Conservation (phyloP, 306 rosid genomes). For the Cucumis melo region DNA sequence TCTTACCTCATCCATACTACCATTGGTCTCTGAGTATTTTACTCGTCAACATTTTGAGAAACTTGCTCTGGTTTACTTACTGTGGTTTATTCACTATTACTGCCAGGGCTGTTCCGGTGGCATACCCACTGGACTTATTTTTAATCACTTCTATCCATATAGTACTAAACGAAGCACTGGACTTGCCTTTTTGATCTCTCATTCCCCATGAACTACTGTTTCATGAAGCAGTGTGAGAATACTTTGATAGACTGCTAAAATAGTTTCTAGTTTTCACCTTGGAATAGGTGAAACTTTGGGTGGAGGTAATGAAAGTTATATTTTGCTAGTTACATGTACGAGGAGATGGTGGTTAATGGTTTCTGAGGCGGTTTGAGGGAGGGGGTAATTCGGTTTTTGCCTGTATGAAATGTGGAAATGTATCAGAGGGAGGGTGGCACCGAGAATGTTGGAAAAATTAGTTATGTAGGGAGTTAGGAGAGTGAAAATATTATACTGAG, state of each 20-base stretch:
- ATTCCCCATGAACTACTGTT: neutral
- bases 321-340: neutral
- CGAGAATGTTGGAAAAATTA: neutral
- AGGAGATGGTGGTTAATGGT: neutral
- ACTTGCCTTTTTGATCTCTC: neutral
- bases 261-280: neutral
- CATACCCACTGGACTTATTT: neutral
- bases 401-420: neutral
- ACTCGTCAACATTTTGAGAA: neutral
- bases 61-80: neutral
- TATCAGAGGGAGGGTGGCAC: neutral
- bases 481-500: neutral
- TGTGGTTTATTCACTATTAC: neutral
- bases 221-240: neutral
- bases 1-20: neutral
- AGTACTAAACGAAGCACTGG: neutral
- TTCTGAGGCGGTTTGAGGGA: neutral
- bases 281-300: neutral
- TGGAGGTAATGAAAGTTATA: neutral
- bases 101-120: neutral
- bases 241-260: neutral
- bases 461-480: neutral
- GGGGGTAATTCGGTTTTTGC: neutral
- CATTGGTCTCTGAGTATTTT: neutral
- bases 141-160: neutral